Evolutionary conservation across 495 filamentous ascomycete species (phyloP), one percentile per base, ranked within the genome.

Genomic region (Penicillium longicatenatum): DNA sequence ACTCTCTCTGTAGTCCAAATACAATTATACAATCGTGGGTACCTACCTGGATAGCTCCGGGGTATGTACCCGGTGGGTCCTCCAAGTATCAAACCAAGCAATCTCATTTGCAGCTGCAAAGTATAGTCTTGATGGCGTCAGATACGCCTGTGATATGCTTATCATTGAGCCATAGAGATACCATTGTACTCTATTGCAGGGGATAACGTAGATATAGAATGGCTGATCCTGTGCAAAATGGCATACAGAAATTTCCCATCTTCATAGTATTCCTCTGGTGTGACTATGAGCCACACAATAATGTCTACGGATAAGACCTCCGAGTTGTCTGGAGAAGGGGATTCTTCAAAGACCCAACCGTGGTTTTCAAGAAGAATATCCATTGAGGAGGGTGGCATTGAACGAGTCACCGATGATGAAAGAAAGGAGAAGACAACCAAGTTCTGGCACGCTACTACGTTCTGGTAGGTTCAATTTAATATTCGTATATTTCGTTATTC

Each of bases 361-460:
- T 61, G 58, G 58, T 47, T 61, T 26, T 21, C 46, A 29, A 21
- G 55, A 26, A 54, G 46, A 51, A 77, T 83, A 44, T 79, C 81
- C 29, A 78, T 90, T 20, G 86, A 90, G 68, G 77, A 58, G 68
- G 71, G 86, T 55, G 87, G 87, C 24, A 88, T 89, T 55, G 85
- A 89, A 71, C 75, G 86, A 12, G 84, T 89, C 41, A 84, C 85
- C 1, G 78, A 76, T 58, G 78, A 85, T 49, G 83, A 90, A 71
- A 72, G 85, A 56, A 56, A 80, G 74, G 24, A 86, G 78, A 24
- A 76, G 84, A 81, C 84, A 80, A 80, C 65, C 17, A 63, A 64
- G 20, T 67, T 66, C 39, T 70, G 68, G 68, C 63, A 70, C 54
- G 68, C 68, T 24, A 59, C 65, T 46, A 70, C 65, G 8, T 65